Percentiles rank a stretch among this genome's conserved stretches.
These are phyloP conservation scores for Haematococcus lacustris DNA, from an alignment of 139 green algal species.

Conservation along the genomic window DNA sequence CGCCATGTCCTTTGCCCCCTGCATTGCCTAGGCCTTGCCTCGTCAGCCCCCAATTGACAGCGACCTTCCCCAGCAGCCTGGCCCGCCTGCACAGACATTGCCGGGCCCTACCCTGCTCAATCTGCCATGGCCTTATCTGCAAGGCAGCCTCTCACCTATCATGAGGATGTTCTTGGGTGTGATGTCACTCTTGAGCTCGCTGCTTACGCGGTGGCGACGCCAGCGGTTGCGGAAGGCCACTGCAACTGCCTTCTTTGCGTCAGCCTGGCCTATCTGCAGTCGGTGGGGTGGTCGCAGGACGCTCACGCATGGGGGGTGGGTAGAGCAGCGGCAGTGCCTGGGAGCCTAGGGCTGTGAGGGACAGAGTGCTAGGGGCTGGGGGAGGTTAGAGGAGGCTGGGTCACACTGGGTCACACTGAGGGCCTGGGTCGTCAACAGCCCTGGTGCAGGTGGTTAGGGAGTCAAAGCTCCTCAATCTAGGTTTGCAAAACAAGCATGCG, in stretches of 20 bases:
- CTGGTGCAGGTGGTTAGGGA: not conserved
- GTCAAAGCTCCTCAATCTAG: too few species aligned
- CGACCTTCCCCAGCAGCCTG: constrained; percentile 84
- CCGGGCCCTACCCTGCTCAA: constrained; percentile 97
- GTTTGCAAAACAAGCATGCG: too few species aligned
- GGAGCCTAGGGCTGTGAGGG: not conserved
- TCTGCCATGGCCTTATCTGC: constrained; percentile 84
- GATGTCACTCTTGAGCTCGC: constrained; percentile 71
- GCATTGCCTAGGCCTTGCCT: not conserved
- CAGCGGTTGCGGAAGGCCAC: constrained; percentile 90
- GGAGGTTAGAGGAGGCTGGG: not conserved
- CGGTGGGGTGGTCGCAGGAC: not conserved
- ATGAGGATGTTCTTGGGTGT: constrained; percentile 83
- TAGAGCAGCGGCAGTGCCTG: not conserved
- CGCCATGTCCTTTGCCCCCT: not conserved
- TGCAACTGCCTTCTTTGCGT: constrained; percentile 88
- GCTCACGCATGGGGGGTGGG: not conserved
- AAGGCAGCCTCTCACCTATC: constrained; percentile 7
- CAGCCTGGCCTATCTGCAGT: constrained; percentile 21
- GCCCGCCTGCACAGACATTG: too few species aligned
- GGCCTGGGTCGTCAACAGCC: not conserved
- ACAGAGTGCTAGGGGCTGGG: not conserved
- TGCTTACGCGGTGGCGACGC: constrained; percentile 70
- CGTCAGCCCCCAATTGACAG: constrained; percentile 31
- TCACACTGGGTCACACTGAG: too few species aligned